Evolutionary conservation across 345 rosid genomes (phyloP), one percentile per base, ranked within the genome.

Genomic region (Sisymbrium altissimum): DNA sequence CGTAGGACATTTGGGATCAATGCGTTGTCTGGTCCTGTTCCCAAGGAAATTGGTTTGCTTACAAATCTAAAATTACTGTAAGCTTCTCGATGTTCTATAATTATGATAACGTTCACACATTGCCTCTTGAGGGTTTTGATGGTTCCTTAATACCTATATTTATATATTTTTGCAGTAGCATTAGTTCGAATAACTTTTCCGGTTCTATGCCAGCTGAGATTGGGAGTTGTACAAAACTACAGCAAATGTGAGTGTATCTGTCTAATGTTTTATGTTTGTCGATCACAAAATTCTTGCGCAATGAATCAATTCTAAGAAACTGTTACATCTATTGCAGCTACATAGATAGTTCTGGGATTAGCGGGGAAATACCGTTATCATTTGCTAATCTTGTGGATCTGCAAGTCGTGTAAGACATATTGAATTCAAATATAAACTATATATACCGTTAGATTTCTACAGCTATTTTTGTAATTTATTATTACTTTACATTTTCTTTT

Each of bases 181-280:
- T 89, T 30, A 75, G 75, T 45, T 43, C 83, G 29, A 92, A 89
- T 79, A 87, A 88, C 74, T 89, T 89, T 73, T 81, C 87, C 4
- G 94, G 98, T 68, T 38, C 84, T 67, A 76, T 92, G 52, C 97
- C 92, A 10, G 52, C 75, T 14, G 86, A 81, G 80, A 85, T 92
- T 68, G 96, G 93, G 15, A 85, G 64, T 45, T 84, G 86, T 45
- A 62, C 66, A 14, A 82, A 75, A 46, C 79, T 92, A 63, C 46
- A 80, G 48, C 27, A 85, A 65, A 36, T 92, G 97, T 91, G 81
- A 85, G 91, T 83, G 62, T n/a, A 7, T 60, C 21, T 68, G 30
- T 61, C 65, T 13, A 6, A 13, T 25, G 3, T 36, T 32, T 17
- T 49, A n/a, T 65, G 9, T 19, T 21, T 9, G 4, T 52, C 6